Evolutionary conservation across 352 stramenopile genomes (phyloP).

Genomic region (Phytophthora constricta): DNA sequence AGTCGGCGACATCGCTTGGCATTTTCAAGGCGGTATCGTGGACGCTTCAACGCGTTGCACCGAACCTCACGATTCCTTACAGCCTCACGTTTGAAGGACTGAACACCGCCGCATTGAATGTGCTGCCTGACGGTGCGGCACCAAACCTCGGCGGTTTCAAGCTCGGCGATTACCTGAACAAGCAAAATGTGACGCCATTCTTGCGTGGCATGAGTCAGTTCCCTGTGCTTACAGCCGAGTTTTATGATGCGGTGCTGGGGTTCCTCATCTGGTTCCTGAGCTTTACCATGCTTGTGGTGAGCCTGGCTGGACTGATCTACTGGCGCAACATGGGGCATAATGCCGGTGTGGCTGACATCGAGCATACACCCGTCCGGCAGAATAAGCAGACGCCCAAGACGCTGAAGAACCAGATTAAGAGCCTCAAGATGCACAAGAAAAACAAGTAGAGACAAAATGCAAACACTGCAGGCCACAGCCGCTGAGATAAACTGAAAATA

Average conservation of each 20-base stretch:
- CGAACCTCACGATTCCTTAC: slow-evolving; percentile 20
- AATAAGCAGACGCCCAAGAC: slow-evolving; percentile 74
- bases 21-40: slow-evolving; percentile 42
- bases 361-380: slow-evolving; percentile 33
- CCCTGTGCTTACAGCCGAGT: slow-evolving; percentile 60
- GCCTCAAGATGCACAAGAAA: slow-evolving; percentile 73
- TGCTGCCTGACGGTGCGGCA: slow-evolving; percentile 43
- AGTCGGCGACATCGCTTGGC: slow-evolving; percentile 61
- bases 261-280: slow-evolving; percentile 82
- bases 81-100: slow-evolving; percentile 26
- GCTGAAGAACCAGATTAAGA: slow-evolving; percentile 79
- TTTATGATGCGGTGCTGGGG: slow-evolving; percentile 63
- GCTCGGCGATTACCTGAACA: slow-evolving; percentile 59
- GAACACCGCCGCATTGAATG: slow-evolving; percentile 27
- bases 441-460: slow-evolving; percentile 41
- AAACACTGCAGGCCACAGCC: slow-evolving; percentile 3
- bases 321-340: slow-evolving; percentile 71
- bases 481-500: slow-evolving; percentile 28
- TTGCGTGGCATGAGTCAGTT: slow-evolving; percentile 74
- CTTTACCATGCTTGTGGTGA: slow-evolving; percentile 71
- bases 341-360: slow-evolving; percentile 15
- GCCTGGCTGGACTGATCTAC: slow-evolving; percentile 61
- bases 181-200: slow-evolving; percentile 53
- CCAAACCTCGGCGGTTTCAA: slow-evolving; percentile 61
- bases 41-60: slow-evolving; percentile 30